phyloP scores from a whole-genome alignment of 1,139 yeast species.

The Sugiyamaella japonica region DNA sequence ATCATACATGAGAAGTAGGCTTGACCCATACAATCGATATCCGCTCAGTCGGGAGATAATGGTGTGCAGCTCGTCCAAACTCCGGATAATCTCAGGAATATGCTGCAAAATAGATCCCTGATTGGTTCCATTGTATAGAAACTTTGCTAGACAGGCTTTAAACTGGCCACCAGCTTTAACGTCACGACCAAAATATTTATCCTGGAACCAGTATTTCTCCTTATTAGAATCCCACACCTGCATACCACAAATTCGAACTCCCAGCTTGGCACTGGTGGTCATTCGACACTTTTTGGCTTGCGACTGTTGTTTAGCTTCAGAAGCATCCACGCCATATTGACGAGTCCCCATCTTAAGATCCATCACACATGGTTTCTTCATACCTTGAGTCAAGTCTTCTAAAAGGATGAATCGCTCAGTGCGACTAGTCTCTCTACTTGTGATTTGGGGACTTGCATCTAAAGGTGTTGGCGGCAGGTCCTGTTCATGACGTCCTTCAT shows the following conservation, averaged over 20 bases:
- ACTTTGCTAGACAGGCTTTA: constrained; percentile 68
- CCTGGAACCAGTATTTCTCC: constrained; percentile 61
- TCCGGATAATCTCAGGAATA: constrained; percentile 63
- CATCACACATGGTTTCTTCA: constrained; percentile 83
- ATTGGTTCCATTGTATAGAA: constrained; percentile 70
- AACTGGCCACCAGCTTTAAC: constrained; percentile 76
- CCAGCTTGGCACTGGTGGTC: constrained; percentile 80
- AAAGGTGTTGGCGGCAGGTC: neutral
- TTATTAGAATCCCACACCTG: constrained; percentile 68
- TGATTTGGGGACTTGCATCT: neutral
- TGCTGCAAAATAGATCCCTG: constrained; percentile 62
- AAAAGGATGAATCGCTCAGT: constrained; percentile 82
- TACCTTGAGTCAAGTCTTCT: constrained; percentile 85
- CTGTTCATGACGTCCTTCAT: neutral
- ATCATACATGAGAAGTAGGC: constrained; percentile 85
- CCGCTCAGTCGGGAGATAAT: constrained; percentile 62
- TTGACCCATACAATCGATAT: constrained; percentile 92
- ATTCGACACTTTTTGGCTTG: constrained; percentile 77
- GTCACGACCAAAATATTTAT: constrained; percentile 88
- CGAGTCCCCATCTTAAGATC: constrained; percentile 98
- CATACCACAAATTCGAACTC: constrained; percentile 94
- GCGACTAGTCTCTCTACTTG: constrained; percentile 38
- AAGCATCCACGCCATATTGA: constrained; percentile 96
- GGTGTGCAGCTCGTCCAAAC: constrained; percentile 56
- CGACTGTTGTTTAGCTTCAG: constrained; percentile 65